Conservation (phyloP, 2,329 filamentous ascomycete genomes). For the Macrophomina pseudophaseolina region DNA sequence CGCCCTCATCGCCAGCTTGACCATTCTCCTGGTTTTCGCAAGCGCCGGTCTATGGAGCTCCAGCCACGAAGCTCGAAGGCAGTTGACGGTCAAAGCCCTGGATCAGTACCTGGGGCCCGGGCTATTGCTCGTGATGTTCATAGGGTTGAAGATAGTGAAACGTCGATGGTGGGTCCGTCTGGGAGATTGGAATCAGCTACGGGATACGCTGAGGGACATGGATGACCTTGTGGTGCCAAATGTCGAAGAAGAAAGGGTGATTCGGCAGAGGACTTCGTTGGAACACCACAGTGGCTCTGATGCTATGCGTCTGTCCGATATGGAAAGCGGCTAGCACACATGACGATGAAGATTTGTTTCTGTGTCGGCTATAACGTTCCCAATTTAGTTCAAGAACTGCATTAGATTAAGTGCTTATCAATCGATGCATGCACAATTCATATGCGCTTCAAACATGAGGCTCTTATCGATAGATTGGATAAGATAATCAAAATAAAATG, state of each 20-base stretch:
- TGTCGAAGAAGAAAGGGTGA: background rate
- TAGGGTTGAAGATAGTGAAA: background rate
- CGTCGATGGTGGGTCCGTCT: background rate
- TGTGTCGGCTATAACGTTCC: too few relatives aligned
- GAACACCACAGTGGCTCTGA: background rate
- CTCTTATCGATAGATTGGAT: too few relatives aligned
- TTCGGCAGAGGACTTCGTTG: background rate
- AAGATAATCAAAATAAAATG: too few relatives aligned
- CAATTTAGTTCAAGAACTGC: too few relatives aligned
- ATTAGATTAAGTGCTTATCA: too few relatives aligned
- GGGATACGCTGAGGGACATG: background rate
- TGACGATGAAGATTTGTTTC: background rate
- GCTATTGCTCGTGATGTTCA: background rate
- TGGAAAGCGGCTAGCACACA: background rate
- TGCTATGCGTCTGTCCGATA: background rate
- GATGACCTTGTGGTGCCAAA: constrained; percentile 1
- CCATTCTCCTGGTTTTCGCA: constrained; percentile 1
- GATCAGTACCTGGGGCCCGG: constrained; percentile 10
- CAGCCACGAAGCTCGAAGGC: background rate
- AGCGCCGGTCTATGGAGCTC: background rate
- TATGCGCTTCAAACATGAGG: too few relatives aligned
- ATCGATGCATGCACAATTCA: too few relatives aligned
- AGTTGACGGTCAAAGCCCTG: constrained; percentile 1
- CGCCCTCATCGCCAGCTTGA: background rate
- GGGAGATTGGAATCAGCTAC: background rate